Percentiles rank a stretch among this genome's conserved stretches.
Evolutionary conservation across 148 eudicot species (phyloP).

Genomic region (Persicaria maculosa): DNA sequence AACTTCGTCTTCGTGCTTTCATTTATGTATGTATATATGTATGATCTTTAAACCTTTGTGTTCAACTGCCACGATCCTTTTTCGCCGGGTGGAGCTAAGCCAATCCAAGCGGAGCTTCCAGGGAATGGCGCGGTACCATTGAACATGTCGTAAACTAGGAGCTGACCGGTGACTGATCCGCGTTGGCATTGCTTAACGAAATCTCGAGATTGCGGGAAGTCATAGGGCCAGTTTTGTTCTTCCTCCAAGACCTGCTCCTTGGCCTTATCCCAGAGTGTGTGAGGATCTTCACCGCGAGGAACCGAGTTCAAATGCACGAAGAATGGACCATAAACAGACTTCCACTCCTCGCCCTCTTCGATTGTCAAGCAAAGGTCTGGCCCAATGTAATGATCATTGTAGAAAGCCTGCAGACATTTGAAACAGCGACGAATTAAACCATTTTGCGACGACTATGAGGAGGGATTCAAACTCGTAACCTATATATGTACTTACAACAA

Average conservation of each 20-base stretch:
- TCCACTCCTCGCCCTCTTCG: slow-evolving; percentile 51
- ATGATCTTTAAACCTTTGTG: slow-evolving; percentile 1
- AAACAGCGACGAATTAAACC: neutral
- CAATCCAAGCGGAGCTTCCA: slow-evolving; percentile 12
- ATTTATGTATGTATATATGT: too few relatives aligned
- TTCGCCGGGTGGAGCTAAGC: slow-evolving; percentile 8
- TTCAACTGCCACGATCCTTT: slow-evolving; percentile 8
- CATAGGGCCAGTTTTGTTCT: slow-evolving; percentile 60
- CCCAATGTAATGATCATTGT: slow-evolving; percentile 54
- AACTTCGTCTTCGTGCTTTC: neutral
- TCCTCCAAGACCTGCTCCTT: slow-evolving; percentile 47
- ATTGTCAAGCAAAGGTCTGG: slow-evolving; percentile 18
- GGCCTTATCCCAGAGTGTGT: slow-evolving; percentile 50
- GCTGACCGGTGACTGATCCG: slow-evolving; percentile 32
- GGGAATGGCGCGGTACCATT: neutral
- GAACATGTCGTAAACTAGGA: slow-evolving; percentile 39
- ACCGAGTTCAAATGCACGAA: slow-evolving; percentile 49
- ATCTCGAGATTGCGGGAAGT: slow-evolving; percentile 41
- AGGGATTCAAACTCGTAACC: neutral
- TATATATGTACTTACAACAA: slow-evolving; percentile 32
- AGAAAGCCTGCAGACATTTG: slow-evolving; percentile 37
- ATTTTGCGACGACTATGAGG: neutral
- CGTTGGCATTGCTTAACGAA: slow-evolving; percentile 28
- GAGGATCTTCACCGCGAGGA: slow-evolving; percentile 19
- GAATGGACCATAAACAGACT: slow-evolving; percentile 63